Evolutionary conservation across 352 stramenopile genomes (phyloP).

Genomic region (Phytophthora tubulina): DNA sequence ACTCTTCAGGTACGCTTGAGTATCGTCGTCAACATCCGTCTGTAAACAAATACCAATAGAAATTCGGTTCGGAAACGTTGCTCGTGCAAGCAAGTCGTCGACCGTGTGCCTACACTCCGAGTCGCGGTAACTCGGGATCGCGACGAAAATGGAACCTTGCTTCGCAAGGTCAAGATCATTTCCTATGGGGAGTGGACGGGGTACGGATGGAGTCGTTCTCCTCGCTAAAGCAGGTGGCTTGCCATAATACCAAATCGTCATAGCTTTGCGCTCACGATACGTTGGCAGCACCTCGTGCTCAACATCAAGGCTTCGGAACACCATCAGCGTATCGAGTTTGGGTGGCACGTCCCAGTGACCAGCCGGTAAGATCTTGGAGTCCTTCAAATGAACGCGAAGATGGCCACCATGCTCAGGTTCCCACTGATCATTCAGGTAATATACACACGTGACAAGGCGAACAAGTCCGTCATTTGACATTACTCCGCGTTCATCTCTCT

Average conservation of each 20-base stretch:
- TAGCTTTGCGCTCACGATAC: slow-evolving; percentile 84
- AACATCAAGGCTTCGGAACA: slow-evolving; percentile 93
- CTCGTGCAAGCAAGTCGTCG: slow-evolving; percentile 67
- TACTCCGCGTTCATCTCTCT: slow-evolving; percentile 33
- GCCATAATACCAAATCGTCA: slow-evolving; percentile 97
- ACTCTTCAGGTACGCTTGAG: slow-evolving; percentile 45
- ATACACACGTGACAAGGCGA: slow-evolving; percentile 83
- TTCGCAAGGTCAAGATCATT: neutral
- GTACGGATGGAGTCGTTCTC: slow-evolving; percentile 5
- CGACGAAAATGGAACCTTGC: slow-evolving; percentile 90
- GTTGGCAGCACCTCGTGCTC: slow-evolving; percentile 93
- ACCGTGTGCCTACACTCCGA: slow-evolving; percentile 91
- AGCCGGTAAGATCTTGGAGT: slow-evolving; percentile 15
- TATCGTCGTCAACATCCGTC: slow-evolving; percentile 60
- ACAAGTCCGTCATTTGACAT: slow-evolving; percentile 40
- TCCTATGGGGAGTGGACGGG: slow-evolving; percentile 12
- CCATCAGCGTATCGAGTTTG: slow-evolving; percentile 86
- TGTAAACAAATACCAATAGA: slow-evolving; percentile 92
- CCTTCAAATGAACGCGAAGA: slow-evolving; percentile 71
- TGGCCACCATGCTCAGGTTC: slow-evolving; percentile 62
- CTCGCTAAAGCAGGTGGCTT: slow-evolving; percentile 8
- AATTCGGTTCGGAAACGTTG: slow-evolving; percentile 73
- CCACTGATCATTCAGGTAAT: slow-evolving; percentile 89
- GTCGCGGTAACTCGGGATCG: slow-evolving; percentile 95
- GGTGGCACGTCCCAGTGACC: slow-evolving; percentile 81